Base-by-base conservation (phyloP, 2,329 filamentous ascomycete species). In the Cordyceps militaris region DNA sequence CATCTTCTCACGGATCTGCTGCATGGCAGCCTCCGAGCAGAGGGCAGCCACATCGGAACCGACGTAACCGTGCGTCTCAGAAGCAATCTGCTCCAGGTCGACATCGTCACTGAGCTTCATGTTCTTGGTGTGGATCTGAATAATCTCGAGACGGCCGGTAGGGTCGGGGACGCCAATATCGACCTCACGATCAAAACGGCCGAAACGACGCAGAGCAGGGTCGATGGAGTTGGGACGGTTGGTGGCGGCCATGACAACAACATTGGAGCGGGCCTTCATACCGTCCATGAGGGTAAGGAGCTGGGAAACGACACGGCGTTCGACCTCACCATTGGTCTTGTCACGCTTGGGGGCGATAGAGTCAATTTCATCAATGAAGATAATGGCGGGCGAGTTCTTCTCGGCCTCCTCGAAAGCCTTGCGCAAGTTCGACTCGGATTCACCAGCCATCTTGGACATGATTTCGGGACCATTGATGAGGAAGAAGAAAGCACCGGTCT, bases 1-100 rank as follows among this genome's bases (percentile, higher is more conserved):
- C 94, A 99, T 99, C 88, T 99, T 99, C 79, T 99, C 94, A 79
- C 94, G 93, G 75, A 99, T 99, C 79, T 99, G 94, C 76, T 99
- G 94, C 94, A 99, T 99, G 63, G 94, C 94, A 71, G 94, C 94
- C 77, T 99, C 94, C 7, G 94, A 99, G 79, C 94, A 99, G 61
- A 99, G 90, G 30, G 94, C 96, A 60, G 94, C 94, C 73, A 99
- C 81, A 87, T 99, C 94, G 32, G 94, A 97, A 80, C 94, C 94
- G 64, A 99, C 94, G 68, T 97, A 99, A 78, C 94, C 94, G 79
- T 99, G 94, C 48, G 94, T 99, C 80, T 99, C 94, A 30, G 94
- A 85, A 56, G 94, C 94, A 69, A 99, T 97, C 69, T 91, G 87
- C 80, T 97, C 93, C 46, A 99, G 84, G 69, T 99, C 94, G 61